Evolutionary conservation across 331 rosid species (phyloP).

Genomic region (Acacia concinna): DNA sequence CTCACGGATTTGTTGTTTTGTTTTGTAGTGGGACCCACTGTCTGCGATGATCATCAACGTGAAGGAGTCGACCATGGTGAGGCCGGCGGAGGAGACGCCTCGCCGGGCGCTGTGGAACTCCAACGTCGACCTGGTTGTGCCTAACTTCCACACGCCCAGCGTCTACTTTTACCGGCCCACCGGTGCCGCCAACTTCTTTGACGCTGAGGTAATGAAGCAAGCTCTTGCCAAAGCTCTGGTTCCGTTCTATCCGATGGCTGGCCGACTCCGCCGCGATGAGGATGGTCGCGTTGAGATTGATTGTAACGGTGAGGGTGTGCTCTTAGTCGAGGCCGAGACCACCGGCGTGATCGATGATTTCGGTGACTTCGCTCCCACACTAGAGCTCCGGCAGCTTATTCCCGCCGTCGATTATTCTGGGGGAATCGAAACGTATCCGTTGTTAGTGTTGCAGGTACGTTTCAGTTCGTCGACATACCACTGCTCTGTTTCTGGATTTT

Average conservation of each 20-base stretch:
- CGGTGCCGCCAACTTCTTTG: conserved; percentile 36
- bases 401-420: conserved; percentile 68
- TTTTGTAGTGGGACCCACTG: conserved; percentile 19
- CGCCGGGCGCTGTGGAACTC: conserved; percentile 53
- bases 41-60: conserved; percentile 38
- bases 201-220: conserved; percentile 32
- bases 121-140: conserved; percentile 53
- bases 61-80: conserved; percentile 61
- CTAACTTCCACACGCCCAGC: conserved; percentile 54
- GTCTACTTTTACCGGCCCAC: conserved; percentile 45
- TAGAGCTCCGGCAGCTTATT: conserved; percentile 74
- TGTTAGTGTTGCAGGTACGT: conserved; percentile 48
- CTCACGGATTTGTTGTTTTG: neutral
- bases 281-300: conserved; percentile 56
- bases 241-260: conserved; percentile 53
- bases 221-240: conserved; percentile 48
- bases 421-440: conserved; percentile 66
- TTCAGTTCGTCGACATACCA: neutral
- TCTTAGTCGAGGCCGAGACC: conserved; percentile 70
- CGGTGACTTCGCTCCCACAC: conserved; percentile 82
- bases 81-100: conserved; percentile 57
- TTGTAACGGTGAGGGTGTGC: conserved; percentile 77
- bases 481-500: neutral
- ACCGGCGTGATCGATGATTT: conserved; percentile 56
- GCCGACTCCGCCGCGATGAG: conserved; percentile 49